phyloP scores from a whole-genome alignment of 192 early-diverging fungal genomes.

The Coemansia sp. region DNA sequence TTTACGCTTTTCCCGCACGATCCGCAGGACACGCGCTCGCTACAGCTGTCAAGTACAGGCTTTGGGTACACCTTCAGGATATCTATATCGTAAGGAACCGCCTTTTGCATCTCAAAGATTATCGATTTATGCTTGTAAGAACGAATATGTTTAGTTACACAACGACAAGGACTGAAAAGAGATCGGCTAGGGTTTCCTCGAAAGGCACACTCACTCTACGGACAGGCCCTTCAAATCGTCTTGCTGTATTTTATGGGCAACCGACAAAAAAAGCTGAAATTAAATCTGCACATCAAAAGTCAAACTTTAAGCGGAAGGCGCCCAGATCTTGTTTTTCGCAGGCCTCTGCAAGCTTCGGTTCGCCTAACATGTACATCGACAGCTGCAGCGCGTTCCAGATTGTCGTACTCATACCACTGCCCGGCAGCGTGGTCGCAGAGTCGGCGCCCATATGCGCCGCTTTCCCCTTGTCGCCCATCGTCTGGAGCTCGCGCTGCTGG shows the following conservation, averaged over 20 bases:
- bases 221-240: too few species aligned
- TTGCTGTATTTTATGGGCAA: too few species aligned
- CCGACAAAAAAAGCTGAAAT: too few species aligned
- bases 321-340: constrained; percentile 76
- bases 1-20: constrained; percentile 64
- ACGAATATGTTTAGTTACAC: too few species aligned
- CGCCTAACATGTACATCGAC: constrained; percentile 69
- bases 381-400: constrained; percentile 86
- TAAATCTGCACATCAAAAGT: constrained; percentile 59
- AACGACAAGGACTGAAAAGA: too few species aligned
- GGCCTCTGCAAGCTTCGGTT: constrained; percentile 77
- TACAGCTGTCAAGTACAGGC: constrained; percentile 38
- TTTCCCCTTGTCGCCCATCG: constrained; percentile 28
- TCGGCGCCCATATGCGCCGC: constrained; percentile 28
- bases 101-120: constrained; percentile 17
- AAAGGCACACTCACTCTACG: too few species aligned
- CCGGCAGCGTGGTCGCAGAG: constrained; percentile 17
- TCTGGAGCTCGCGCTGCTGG: constrained; percentile 66
- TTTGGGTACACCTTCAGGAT: constrained; percentile 24
- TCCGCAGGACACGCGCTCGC: constrained; percentile 57
- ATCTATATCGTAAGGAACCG: constrained; percentile 35
- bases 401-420: constrained; percentile 64
- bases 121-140: too few species aligned
- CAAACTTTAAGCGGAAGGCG: constrained; percentile 81
- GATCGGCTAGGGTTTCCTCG: too few species aligned